Conservation (phyloP, 805 yeast genomes). For the Kregervanrija fluxuum region DNA sequence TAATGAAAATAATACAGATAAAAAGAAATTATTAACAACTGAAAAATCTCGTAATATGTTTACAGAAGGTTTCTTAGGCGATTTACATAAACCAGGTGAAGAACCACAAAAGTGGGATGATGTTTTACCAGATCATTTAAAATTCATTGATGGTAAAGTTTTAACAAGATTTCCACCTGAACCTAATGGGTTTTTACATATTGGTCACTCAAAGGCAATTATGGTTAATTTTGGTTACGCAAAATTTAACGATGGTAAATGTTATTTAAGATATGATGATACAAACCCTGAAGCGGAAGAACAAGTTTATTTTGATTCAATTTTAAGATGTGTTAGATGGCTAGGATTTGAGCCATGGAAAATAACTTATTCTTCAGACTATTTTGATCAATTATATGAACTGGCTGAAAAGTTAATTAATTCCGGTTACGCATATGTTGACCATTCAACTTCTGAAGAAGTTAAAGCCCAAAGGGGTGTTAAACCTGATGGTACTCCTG, state of each 20-base stretch:
- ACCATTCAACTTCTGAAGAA: slow-evolving; percentile 89
- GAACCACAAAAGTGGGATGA: slow-evolving; percentile 89
- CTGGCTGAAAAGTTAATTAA: slow-evolving; percentile 78
- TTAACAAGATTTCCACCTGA: slow-evolving; percentile 97
- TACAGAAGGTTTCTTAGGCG: slow-evolving; percentile 91
- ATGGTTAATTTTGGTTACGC: slow-evolving; percentile 98
- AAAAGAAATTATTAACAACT: slow-evolving; percentile 17
- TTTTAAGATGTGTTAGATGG: slow-evolving; percentile 83
- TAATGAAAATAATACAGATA: slow-evolving; percentile 1
- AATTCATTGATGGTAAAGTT: slow-evolving; percentile 73
- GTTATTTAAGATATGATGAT: slow-evolving; percentile 92
- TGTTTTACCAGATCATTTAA: slow-evolving; percentile 72
- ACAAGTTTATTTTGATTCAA: slow-evolving; percentile 79
- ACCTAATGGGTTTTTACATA: slow-evolving; percentile 95
- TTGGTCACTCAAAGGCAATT: slow-evolving; percentile 97
- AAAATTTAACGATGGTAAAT: slow-evolving; percentile 72
- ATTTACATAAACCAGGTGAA: slow-evolving; percentile 90
- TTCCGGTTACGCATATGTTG: slow-evolving; percentile 76
- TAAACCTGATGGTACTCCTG: slow-evolving; percentile 84
- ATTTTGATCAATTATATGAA: slow-evolving; percentile 81
- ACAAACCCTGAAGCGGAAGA: slow-evolving; percentile 99
- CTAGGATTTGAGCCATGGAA: slow-evolving; percentile 92
- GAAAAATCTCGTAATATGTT: slow-evolving; percentile 66
- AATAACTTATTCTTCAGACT: slow-evolving; percentile 92
- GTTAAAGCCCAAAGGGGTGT: slow-evolving; percentile 87